Evolutionary conservation across 208 protist genomes (phyloP).

Genomic region (Acanthamoeba lenticulata): DNA sequence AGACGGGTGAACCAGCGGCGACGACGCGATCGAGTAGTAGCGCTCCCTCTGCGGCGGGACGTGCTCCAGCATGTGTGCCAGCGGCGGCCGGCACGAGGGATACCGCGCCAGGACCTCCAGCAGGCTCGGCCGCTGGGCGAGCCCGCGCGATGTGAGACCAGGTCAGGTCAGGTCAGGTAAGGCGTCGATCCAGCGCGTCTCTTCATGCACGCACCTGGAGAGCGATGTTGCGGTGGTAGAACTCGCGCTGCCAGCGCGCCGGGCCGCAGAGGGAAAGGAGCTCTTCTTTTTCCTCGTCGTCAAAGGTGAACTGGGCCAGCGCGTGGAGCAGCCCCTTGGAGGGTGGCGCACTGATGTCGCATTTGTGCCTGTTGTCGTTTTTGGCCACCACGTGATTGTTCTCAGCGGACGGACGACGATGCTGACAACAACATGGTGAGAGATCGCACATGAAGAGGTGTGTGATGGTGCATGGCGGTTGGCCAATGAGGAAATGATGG

Average conservation of each 20-base stretch:
- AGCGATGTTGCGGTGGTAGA: slow-evolving; percentile 26
- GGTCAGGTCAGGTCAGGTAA: not conserved
- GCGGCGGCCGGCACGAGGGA: slow-evolving; percentile 28
- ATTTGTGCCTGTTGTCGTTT: slow-evolving; percentile 48
- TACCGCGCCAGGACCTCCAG: slow-evolving; percentile 45
- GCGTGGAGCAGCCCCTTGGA: slow-evolving; percentile 18
- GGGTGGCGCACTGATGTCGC: slow-evolving; percentile 6
- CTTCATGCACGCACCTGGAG: not conserved
- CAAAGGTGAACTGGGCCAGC: slow-evolving; percentile 47
- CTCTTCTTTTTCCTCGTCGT: slow-evolving; percentile 57
- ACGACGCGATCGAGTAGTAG: slow-evolving; percentile 64
- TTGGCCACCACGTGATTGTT: too few species aligned
- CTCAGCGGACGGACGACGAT: too few species aligned
- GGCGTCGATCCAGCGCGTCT: not conserved
- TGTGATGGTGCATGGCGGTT: not conserved
- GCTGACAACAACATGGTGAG: too few species aligned
- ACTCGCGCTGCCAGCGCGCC: slow-evolving; percentile 8
- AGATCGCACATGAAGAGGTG: not conserved
- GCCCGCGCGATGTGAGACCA: too few species aligned
- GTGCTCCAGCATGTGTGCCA: slow-evolving; percentile 39
- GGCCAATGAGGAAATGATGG: not conserved
- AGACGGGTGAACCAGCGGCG: not conserved
- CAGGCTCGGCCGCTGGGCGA: not conserved
- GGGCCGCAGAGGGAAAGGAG: slow-evolving; percentile 26
- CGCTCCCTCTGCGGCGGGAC: slow-evolving; percentile 32